phyloP scores from a whole-genome alignment of 495 filamentous ascomycete genomes.

The Halenospora varia region DNA sequence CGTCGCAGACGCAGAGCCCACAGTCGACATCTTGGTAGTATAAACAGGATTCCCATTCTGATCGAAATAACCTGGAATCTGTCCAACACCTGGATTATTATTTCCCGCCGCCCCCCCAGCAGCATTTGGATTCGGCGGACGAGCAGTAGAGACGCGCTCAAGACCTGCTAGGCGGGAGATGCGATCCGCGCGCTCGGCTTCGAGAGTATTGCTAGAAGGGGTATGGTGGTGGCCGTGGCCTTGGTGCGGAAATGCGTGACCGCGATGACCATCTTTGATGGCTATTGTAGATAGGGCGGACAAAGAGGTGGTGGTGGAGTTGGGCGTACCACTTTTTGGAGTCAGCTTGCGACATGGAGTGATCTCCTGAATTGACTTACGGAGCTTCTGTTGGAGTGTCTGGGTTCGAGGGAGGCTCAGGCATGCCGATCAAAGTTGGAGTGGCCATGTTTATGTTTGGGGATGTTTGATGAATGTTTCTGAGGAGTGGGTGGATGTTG shows the following conservation, averaged over 20 bases:
- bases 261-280: slow-evolving; percentile 90
- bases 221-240: slow-evolving; percentile 54
- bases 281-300: slow-evolving; percentile 85
- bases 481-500: background rate
- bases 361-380: slow-evolving; percentile 50
- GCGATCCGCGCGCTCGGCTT: slow-evolving; percentile 88
- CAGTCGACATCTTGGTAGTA: slow-evolving; percentile 70
- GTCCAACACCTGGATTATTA: slow-evolving; percentile 36
- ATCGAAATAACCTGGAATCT: slow-evolving; percentile 64
- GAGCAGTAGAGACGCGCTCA: slow-evolving; percentile 69
- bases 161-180: slow-evolving; percentile 87
- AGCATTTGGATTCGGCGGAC: slow-evolving; percentile 35
- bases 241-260: slow-evolving; percentile 52
- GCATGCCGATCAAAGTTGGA: slow-evolving; percentile 80
- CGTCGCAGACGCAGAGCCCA: slow-evolving; percentile 77
- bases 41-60: slow-evolving; percentile 51
- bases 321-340: slow-evolving; percentile 74
- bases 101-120: slow-evolving; percentile 22
- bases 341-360: slow-evolving; percentile 8
- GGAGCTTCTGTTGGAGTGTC: slow-evolving; percentile 89
- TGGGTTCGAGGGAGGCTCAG: slow-evolving; percentile 76
- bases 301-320: slow-evolving; percentile 79
- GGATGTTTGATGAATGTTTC: background rate
- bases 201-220: slow-evolving; percentile 64
- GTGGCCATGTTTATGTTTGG: slow-evolving; percentile 12